Evolutionary conservation across 805 yeast genomes (phyloP), one percentile per base, ranked within the genome.

Genomic region (Cyberlindnera euphorbiae): DNA sequence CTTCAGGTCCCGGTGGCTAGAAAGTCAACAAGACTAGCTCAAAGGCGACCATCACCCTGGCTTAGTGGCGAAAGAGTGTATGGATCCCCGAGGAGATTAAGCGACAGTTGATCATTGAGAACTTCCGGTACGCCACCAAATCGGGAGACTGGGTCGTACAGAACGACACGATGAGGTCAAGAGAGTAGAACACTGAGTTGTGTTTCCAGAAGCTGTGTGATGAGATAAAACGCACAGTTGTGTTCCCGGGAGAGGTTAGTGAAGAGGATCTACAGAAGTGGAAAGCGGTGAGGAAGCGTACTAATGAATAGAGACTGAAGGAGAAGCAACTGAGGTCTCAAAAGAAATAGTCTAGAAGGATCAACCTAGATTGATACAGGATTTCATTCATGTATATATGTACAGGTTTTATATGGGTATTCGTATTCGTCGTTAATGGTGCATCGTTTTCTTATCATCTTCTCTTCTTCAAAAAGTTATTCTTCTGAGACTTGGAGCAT

Each of bases 1-100:
- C 93, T 0, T 75, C 88, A 23, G 95, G 95, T 0, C 86, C 95
- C 0, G 95, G 95, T 1, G 95, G 95, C 0, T 95, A 85, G 48
- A 81, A 86, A 51, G 94, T 86, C 9, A 85, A 85, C 56, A 85
- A 85, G 48, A 67, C 62, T 38, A 67, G 63, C 21, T 70, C 83
- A 2, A 80, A 84, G 49, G 85, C 88, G 7, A 78, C 85, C 0
- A 53, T 85, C 14, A 62, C 73, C 5, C 49, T 79, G 0, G 57
- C 57, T 5, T 55, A 64, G 24, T 69, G 85, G 71, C 56, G 66
- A 2, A 44, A 50, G 1, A 70, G 71, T 1, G 41, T 50, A 5
- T 82, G 89, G 88, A 67, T 83, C 4, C 90, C 93, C 1, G 42
- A 37, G 5, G 67, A 69, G 5, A 60, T 80, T 2, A 56, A 67